Conservation (phyloP, 2,329 filamentous ascomycete species). For the Emydomyces testavorans region DNA sequence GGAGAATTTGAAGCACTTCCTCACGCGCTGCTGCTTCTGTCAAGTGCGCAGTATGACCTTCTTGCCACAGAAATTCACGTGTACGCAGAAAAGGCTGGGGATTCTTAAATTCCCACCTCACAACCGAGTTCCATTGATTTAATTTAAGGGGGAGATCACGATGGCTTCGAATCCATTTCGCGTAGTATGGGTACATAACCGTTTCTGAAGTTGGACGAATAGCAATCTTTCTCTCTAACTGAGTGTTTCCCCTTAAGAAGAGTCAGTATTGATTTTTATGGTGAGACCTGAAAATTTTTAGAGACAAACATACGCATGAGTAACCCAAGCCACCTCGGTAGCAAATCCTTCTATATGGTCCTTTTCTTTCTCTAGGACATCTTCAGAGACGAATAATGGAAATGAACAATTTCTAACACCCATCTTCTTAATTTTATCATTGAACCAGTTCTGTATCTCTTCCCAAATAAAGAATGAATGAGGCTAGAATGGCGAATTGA, state of each 20-base stretch:
- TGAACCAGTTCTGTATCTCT: slow-evolving; percentile 48
- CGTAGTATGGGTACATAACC: slow-evolving; percentile 92
- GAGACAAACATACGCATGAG: slow-evolving; percentile 34
- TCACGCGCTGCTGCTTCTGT: slow-evolving; percentile 68
- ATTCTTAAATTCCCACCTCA: slow-evolving; percentile 97
- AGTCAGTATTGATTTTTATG: slow-evolving; percentile 20
- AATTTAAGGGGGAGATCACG: slow-evolving; percentile 85
- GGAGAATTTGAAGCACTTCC: slow-evolving; percentile 86
- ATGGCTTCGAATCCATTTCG: slow-evolving; percentile 94
- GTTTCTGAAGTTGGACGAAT: slow-evolving; percentile 60
- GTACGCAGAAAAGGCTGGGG: slow-evolving; percentile 74
- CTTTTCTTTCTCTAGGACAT: slow-evolving; percentile 78
- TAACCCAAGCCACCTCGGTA: slow-evolving; percentile 49
- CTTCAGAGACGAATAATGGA: slow-evolving; percentile 86
- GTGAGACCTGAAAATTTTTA: too few species aligned
- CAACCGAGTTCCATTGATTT: slow-evolving; percentile 96
- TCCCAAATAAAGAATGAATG: slow-evolving; percentile 58
- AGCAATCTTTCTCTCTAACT: slow-evolving; percentile 69
- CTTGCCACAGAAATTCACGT: slow-evolving; percentile 95
- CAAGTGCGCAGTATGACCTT: slow-evolving; percentile 86
- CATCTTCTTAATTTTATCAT: slow-evolving; percentile 68
- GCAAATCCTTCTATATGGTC: slow-evolving; percentile 98
- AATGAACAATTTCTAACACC: slow-evolving; percentile 95
- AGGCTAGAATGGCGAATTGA: slow-evolving; percentile 33
- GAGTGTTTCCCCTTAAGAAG: slow-evolving; percentile 62